A percentile compares a stretch with the other conserved stretches of the same genome.
phyloP scores from a whole-genome alignment of 805 yeast genomes.

The Candida coquimbonensis region DNA sequence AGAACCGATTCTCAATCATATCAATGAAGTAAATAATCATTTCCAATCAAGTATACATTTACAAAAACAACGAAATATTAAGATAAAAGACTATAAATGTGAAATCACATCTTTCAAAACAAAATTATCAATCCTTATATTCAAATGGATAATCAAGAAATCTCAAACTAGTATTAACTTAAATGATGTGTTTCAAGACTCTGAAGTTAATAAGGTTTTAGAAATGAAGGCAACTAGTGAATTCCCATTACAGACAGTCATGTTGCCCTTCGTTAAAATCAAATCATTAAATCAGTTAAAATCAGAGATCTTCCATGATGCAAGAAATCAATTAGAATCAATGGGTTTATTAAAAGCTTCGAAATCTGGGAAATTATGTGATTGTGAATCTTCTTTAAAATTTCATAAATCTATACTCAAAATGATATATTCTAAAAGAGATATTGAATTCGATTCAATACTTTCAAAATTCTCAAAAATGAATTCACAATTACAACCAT shows the following conservation, averaged over 20 bases:
- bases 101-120: slow-evolving; percentile 1
- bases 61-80: background rate
- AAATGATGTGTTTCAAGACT: slow-evolving; percentile 11
- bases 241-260: slow-evolving; percentile 11
- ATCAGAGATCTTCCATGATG: slow-evolving; percentile 21
- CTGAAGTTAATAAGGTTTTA: slow-evolving; percentile 11
- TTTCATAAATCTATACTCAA: background rate
- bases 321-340: slow-evolving; percentile 20
- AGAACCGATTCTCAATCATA: too few species aligned
- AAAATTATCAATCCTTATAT: slow-evolving; percentile 13
- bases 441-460: background rate
- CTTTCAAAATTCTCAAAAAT: background rate
- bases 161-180: slow-evolving; percentile 12
- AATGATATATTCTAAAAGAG: background rate
- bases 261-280: slow-evolving; percentile 5
- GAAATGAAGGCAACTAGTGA: slow-evolving; percentile 9
- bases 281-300: slow-evolving; percentile 10
- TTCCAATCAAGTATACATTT: slow-evolving; percentile 13
- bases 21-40: background rate
- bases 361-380: background rate
- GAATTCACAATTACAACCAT: background rate
- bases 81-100: background rate
- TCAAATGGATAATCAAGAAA: slow-evolving; percentile 18
- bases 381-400: background rate
- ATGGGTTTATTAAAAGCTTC: slow-evolving; percentile 15